A percentile compares a stretch with the other conserved stretches of the same genome.
Evolutionary conservation across 805 yeast species (phyloP).

Genomic region (Candida berthetii): DNA sequence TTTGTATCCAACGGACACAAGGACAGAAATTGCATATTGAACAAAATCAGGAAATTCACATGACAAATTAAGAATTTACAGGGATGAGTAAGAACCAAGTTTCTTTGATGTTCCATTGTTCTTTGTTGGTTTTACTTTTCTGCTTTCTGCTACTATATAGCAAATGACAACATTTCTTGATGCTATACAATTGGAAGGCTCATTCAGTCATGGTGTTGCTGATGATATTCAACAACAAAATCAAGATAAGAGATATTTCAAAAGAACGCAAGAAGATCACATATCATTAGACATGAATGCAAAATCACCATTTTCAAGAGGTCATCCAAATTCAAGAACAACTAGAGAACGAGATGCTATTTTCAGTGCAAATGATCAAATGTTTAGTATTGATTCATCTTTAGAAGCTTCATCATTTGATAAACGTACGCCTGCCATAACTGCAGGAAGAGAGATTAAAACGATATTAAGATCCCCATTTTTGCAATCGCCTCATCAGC

Average conservation of each 20-base stretch:
- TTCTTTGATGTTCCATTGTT: too few relatives aligned
- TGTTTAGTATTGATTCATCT: not conserved
- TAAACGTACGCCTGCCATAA: not conserved
- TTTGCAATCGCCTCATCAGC: not conserved
- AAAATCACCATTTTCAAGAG: not conserved
- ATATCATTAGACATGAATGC: not conserved
- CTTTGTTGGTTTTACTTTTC: too few relatives aligned
- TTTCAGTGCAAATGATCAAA: not conserved
- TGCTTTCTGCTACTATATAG: too few relatives aligned
- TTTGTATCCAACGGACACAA: too few relatives aligned
- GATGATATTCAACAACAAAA: not conserved
- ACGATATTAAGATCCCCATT: not conserved
- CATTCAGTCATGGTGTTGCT: not conserved
- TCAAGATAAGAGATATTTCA: not conserved
- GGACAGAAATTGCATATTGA: too few relatives aligned
- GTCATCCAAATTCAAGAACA: too few relatives aligned
- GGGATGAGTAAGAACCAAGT: too few relatives aligned
- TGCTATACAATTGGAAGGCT: not conserved
- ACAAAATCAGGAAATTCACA: too few relatives aligned
- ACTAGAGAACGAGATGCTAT: not conserved
- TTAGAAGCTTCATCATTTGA: not conserved
- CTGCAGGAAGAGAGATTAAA: too few relatives aligned
- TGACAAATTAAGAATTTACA: too few relatives aligned
- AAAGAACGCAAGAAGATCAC: not conserved
- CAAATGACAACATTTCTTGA: not conserved